Evolutionary conservation across 768 basidiomycete species (phyloP).

Genomic region (Rhizopogon rudus): DNA sequence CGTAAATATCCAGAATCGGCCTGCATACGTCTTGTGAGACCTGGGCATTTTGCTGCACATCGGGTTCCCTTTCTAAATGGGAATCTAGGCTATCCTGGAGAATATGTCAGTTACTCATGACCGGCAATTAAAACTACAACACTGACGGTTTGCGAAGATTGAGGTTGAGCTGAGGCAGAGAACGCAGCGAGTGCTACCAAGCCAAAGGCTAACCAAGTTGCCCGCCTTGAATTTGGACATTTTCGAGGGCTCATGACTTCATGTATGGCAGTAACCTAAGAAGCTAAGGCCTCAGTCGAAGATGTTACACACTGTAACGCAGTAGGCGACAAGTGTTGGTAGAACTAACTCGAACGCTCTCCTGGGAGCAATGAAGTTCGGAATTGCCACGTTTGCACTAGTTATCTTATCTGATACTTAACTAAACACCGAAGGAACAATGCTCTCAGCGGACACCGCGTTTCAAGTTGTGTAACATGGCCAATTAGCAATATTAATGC

Average conservation of each 20-base stretch:
- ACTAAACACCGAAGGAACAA: no score
- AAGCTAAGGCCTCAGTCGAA: neutral
- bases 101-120: neutral
- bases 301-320: neutral
- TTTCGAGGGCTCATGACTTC: constrained; percentile 16
- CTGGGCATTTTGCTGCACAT: neutral
- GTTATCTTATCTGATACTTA: no score
- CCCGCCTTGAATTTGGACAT: constrained; percentile 30
- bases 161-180: constrained; percentile 38
- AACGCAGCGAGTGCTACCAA: constrained; percentile 46
- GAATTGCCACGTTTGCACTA: no score
- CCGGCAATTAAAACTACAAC: neutral
- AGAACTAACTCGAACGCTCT: no score
- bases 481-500: no score
- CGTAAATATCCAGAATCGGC: neutral
- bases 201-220: constrained; percentile 58
- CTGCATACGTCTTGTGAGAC: neutral
- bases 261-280: neutral
- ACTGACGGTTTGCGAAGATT: constrained; percentile 7
- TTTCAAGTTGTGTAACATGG: no score
- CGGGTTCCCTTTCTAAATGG: neutral
- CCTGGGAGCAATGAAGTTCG: no score
- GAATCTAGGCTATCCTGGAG: neutral
- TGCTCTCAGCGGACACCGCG: no score
- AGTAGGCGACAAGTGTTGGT: no score